Percentiles rank a stretch among this genome's conserved stretches.
phyloP scores from a whole-genome alignment of 2,329 filamentous ascomycete species.

The Fusarium buharicum region DNA sequence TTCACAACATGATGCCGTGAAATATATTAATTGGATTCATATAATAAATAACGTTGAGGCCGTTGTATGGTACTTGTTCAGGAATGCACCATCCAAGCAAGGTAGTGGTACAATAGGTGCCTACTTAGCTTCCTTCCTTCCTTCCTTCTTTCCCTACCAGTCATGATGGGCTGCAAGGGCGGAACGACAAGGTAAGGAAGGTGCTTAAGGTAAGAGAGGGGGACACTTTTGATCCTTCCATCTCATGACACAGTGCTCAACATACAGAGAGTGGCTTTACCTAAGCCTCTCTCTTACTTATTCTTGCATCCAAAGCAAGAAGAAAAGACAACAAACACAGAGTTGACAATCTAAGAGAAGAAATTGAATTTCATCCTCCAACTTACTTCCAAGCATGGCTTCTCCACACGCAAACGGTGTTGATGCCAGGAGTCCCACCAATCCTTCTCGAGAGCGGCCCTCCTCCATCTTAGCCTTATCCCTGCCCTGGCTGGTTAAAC shows the following conservation, averaged over 20 bases:
- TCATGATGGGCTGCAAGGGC: slow-evolving; percentile 6
- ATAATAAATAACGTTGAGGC: neutral
- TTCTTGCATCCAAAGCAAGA: neutral
- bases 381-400: slow-evolving; percentile 6
- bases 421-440: slow-evolving; percentile 33
- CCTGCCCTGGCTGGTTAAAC: slow-evolving; percentile 25
- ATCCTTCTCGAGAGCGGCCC: slow-evolving; percentile 25
- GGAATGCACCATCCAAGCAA: too few species aligned
- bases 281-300: neutral
- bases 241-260: slow-evolving; percentile 3
- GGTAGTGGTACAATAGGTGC: too few species aligned
- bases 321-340: neutral
- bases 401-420: slow-evolving; percentile 35
- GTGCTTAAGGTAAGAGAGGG: slow-evolving; percentile 5
- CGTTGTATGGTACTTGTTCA: neutral
- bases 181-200: slow-evolving; percentile 1
- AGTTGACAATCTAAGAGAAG: slow-evolving; percentile 6
- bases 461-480: slow-evolving; percentile 30
- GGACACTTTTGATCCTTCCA: slow-evolving; percentile 19
- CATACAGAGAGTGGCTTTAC: slow-evolving; percentile 4
- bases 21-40: too few species aligned
- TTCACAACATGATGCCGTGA: too few species aligned
- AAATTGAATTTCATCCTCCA: slow-evolving; percentile 27
- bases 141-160: neutral
- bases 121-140: slow-evolving; percentile 3